Base-by-base conservation (phyloP, 208 protist species). In the Crithidia expoeki region DNA sequence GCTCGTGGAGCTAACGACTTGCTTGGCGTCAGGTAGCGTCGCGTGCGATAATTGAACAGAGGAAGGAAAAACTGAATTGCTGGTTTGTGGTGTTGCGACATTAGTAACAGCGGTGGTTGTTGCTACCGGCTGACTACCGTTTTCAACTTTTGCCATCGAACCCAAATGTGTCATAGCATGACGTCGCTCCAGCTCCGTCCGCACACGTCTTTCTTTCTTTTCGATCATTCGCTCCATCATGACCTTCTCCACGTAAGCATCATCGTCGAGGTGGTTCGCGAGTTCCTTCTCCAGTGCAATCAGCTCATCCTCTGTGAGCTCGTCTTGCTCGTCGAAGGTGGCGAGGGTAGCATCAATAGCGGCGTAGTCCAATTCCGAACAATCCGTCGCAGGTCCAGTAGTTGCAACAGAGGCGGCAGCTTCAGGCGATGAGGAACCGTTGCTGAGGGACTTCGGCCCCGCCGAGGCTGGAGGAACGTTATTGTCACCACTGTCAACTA, bases 261-360 rank as follows among this genome's bases (percentile, higher is more conserved):
- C 86, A 56, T 93, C 84, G 55, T 93, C 78, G 40, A 92, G 71
- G n/a, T 64, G 73, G 19, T 90, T 86, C 25, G 76, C 85, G 30
- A 94, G 73, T 58, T 93, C 85, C 42, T 61, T 75, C 57, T 94
- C 91, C 49, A 94, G 87, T 9, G 80, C 80, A 27, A 90, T 72
- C 14, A 96, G 80, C 76, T 96, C 89, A 27, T 90, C 92, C 62
- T 93, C 86, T 11, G 86, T 94, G 17, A 96, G 78, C 23, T 87
- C 80, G 28, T 96, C 92, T 12, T 79, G 32, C 77, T 90, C 85
- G 64, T 94, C 87, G 51, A 96, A 84, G 34, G 83, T 82, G 56
- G 81, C 71, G 23, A 94, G 67, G 25, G 52, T 64, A 28, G 64
- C 68, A 56, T 86, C 74, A 11, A 71, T 38, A 11, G 49, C 11